Base-by-base conservation (phyloP, 1,284 basidiomycete genomes). In the Cerrena zonata region DNA sequence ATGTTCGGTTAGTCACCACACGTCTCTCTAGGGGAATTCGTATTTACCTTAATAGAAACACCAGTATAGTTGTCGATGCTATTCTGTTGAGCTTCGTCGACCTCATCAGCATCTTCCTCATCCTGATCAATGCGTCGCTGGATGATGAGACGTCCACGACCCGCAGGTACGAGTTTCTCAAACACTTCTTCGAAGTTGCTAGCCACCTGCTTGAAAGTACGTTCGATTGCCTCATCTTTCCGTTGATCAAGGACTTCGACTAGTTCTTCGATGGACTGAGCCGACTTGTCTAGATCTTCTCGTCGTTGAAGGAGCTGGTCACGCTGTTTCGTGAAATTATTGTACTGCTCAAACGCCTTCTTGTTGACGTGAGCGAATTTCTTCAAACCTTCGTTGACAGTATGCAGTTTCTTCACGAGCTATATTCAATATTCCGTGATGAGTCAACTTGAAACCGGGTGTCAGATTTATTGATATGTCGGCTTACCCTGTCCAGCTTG, bases 321-420 rank as follows among this genome's bases (percentile, higher is more conserved):
- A 2, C 94, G 85, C 69, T 99, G 94, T 65, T 95, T 96, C 10
- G 94, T 97, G 68, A 99, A 99, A 65, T 91, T 94, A 68, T 82
- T 91, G 75, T 96, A 98, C 68, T 98, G 94, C 68, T 99, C 96
- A 63, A 97, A 95, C 1, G 95, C 96, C 69, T 98, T 98, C 76
- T 99, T 99, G 78, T 99, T 99, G 58, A 99, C 95, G 64, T 98
- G 94, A 0, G 92, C 88, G 62, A 94, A 99, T 68, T 94, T 94
- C 68, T 95, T 97, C 56, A 99, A 75, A 25, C 83, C 82, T 61
- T 97, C 94, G 62, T 97, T 94, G 56, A 94, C 86, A 22, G 79
- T 79, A 62, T 96, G 94, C 34, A 99, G 77, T 57, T 87, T 89
- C 72, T 91, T 94, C 59, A 95, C 80, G 36, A 99, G 78, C 91